These are phyloP conservation scores for Nicotiana rustica DNA, from an alignment of 305 asterid genomes.

Conservation along the genomic window DNA sequence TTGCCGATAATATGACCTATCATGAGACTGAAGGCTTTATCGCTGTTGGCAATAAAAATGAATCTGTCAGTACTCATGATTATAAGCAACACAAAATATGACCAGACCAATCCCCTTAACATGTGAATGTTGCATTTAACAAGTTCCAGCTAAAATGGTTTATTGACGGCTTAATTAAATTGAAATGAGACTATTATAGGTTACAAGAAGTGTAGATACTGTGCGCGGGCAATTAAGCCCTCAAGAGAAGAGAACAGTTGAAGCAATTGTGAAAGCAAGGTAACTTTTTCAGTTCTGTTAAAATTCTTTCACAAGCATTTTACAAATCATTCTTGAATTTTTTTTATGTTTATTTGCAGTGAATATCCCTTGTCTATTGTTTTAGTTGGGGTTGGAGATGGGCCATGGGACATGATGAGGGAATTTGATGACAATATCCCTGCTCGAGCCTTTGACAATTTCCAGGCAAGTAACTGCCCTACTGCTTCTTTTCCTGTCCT, in stretches of 20 bases:
- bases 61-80: not conserved
- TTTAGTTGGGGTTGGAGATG: constrained; percentile 97
- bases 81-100: not conserved
- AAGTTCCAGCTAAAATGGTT: not conserved
- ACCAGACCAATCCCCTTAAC: not conserved
- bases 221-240: constrained; percentile 77
- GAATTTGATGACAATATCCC: constrained; percentile 97
- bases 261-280: constrained; percentile 97
- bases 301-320: constrained; percentile 25
- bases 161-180: not conserved
- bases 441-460: constrained; percentile 93
- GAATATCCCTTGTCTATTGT: constrained; percentile 86
- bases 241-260: constrained; percentile 94
- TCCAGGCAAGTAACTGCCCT: constrained; percentile 67
- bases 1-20: not conserved
- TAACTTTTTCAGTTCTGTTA: constrained; percentile 41
- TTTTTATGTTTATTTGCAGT: constrained; percentile 53
- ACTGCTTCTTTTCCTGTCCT: constrained; percentile 18
- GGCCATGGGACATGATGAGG: constrained; percentile 99
- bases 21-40: not conserved
- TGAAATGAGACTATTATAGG: constrained; percentile 50
- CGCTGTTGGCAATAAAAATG: not conserved
- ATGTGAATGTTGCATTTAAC: not conserved
- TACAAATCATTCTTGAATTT: not conserved
- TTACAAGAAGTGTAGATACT: constrained; percentile 94